These are phyloP conservation scores for Rhazya stricta DNA, from an alignment of 257 asterid genomes.

Conservation along the genomic window DNA sequence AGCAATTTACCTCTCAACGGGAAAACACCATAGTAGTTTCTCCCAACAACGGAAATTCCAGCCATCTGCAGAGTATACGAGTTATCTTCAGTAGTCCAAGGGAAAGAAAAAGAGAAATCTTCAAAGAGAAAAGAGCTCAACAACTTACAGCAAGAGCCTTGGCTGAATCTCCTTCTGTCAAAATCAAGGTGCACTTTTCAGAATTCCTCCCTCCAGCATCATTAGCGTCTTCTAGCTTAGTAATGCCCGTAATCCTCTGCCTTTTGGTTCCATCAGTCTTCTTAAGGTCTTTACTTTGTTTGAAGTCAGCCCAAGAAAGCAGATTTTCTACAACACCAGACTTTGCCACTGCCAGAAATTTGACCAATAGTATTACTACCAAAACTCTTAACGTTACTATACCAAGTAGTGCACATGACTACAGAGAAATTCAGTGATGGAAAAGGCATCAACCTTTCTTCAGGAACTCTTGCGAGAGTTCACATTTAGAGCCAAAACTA, in stretches of 20 bases:
- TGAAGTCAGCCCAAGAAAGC: conserved; percentile 91
- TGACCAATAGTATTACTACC: neutral
- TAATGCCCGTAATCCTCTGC: conserved; percentile 51
- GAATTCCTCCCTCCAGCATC: conserved; percentile 87
- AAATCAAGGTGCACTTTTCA: conserved; percentile 80
- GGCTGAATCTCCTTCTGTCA: conserved; percentile 99
- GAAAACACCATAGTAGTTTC: conserved; percentile 86
- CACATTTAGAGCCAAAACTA: conserved; percentile 93
- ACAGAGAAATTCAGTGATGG: neutral
- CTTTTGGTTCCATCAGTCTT: conserved; percentile 87
- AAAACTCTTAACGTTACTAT: neutral
- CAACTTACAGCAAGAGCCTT: conserved; percentile 91
- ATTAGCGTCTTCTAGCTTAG: conserved; percentile 84
- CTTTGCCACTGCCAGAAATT: conserved; percentile 60
- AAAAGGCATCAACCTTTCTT: conserved; percentile 53
- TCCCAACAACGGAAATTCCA: conserved; percentile 80
- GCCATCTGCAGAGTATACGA: conserved; percentile 56
- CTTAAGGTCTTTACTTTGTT: conserved; percentile 81
- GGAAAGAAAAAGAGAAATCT: neutral
- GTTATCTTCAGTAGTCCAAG: conserved; percentile 3
- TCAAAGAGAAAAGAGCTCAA: neutral
- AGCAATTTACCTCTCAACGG: conserved; percentile 93
- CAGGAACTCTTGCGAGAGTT: conserved; percentile 64
- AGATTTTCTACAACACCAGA: conserved; percentile 82
- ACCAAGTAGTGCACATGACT: neutral